These are phyloP conservation scores for Vanilla planifolia DNA, from an alignment of 106 monocot genomes.

Conservation along the genomic window DNA sequence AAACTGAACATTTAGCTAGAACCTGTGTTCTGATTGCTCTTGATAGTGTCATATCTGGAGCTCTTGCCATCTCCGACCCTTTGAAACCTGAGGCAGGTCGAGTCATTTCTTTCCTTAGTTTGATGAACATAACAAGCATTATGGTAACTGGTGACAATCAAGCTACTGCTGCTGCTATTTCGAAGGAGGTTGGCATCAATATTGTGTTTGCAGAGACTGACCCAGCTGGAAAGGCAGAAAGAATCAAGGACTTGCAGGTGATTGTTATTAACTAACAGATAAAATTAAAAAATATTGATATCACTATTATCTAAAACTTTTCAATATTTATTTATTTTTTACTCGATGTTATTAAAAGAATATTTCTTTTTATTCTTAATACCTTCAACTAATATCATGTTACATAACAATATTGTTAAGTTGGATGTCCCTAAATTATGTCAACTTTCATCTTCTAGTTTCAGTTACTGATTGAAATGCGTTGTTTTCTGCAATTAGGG, in stretches of 20 bases:
- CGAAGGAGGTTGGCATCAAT: conserved; percentile 61
- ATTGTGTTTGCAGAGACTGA: conserved; percentile 75
- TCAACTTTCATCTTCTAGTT: not conserved
- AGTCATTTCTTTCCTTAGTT: conserved; percentile 51
- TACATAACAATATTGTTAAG: too few relatives aligned
- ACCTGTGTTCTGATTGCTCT: conserved; percentile 77
- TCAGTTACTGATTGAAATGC: not conserved
- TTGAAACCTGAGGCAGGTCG: conserved; percentile 68
- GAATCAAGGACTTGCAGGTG: conserved; percentile 26
- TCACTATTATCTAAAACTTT: too few relatives aligned
- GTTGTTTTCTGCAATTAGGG: conserved; percentile 23
- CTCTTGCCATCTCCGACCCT: conserved; percentile 77
- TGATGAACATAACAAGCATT: conserved; percentile 67
- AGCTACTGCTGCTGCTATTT: conserved; percentile 71
- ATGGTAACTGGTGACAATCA: conserved; percentile 91
- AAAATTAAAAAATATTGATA: too few relatives aligned
- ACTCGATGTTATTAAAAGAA: too few relatives aligned
- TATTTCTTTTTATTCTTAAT: too few relatives aligned
- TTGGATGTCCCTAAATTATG: not conserved
- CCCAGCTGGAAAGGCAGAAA: conserved; percentile 62
- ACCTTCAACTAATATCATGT: too few relatives aligned
- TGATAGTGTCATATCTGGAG: conserved; percentile 51
- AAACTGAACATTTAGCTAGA: conserved; percentile 52
- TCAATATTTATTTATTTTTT: too few relatives aligned
- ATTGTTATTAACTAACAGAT: not conserved